Evolutionary conservation across 2,329 filamentous ascomycete genomes (phyloP), one percentile per base, ranked within the genome.

Genomic region (Aspergillus piperis): DNA sequence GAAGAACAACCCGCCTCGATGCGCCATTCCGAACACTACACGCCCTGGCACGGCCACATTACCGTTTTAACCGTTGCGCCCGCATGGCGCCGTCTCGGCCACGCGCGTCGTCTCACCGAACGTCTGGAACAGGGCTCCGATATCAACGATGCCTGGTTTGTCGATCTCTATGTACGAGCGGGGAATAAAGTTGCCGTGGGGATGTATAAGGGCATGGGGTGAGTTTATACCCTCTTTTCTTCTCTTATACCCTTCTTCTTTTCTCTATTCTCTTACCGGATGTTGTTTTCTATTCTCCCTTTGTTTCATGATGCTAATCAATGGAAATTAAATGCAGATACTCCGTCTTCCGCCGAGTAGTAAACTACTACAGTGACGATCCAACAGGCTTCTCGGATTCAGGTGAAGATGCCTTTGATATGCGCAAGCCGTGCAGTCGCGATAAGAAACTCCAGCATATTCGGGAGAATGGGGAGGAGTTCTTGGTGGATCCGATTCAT

Each of bases 1-100:
- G 94, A 98, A 81, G 88, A 92, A 65, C 96, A 92, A 57, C 89
- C 90, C 15, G 82, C 90, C 48, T 87, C 88, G 56, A 86, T 90
- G 74, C 84, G 86, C 61, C 87, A 87, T 70, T 95, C 91, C 53
- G 84, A 89, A 70, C 92, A 97, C 79, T 96, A 96, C 79, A 89
- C 96, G n/a, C 94, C 94, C n/a, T 98, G 92, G 91, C 95, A 99
- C 80, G 94, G 92, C 19, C 95, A 99, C 78, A 96, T 99, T 73
- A 99, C 95, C 4, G 95, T 94, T 38, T 83, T 99, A 54, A 98
- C 95, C 0, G 91, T 99, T 19, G 89, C 94, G 0, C 95, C 95
- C 0, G 87, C 89, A 59, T 92, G 92, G 53, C 88, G 95, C 27
- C 86, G 95, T 47, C 84, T 95, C 15, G 94, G 95, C 15, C 90